Evolutionary conservation across 305 asterid species (phyloP).

Genomic region (Andrographis paniculata): DNA sequence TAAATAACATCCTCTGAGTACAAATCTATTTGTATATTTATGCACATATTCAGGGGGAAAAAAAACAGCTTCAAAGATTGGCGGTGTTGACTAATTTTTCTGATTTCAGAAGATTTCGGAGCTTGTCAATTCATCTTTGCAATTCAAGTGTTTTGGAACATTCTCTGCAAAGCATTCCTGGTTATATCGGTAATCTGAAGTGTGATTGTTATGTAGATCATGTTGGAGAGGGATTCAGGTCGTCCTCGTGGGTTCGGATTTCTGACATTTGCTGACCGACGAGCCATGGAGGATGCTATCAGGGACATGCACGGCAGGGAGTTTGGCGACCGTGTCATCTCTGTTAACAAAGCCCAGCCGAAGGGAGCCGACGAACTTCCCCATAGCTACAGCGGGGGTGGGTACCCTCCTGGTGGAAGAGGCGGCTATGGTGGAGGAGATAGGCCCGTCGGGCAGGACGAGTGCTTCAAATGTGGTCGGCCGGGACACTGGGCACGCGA

Average conservation of each 20-base stretch:
- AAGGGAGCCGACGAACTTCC: conserved; percentile 69
- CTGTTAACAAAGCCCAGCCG: conserved; percentile 96
- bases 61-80: no score
- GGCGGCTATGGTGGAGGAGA: conserved; percentile 60
- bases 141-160: neutral
- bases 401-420: conserved; percentile 49
- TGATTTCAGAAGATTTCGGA: neutral
- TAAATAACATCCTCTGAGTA: no score
- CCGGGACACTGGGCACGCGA: conserved; percentile 99
- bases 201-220: conserved; percentile 37
- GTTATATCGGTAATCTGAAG: conserved; percentile 17
- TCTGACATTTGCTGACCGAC: conserved; percentile 82
- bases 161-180: conserved; percentile 2
- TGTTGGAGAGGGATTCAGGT: conserved; percentile 93
- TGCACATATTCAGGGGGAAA: no score
- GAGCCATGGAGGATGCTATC: conserved; percentile 92
- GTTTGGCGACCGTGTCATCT: conserved; percentile 73
- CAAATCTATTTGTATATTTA: no score
- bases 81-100: no score
- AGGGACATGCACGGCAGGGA: conserved; percentile 94
- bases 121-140: neutral
- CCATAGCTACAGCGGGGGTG: conserved; percentile 57
- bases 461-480: conserved; percentile 95
- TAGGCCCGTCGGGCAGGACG: conserved; percentile 76
- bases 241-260: conserved; percentile 99